phyloP scores from a whole-genome alignment of 2,329 filamentous ascomycete species.

The Neonectria ditissima region DNA sequence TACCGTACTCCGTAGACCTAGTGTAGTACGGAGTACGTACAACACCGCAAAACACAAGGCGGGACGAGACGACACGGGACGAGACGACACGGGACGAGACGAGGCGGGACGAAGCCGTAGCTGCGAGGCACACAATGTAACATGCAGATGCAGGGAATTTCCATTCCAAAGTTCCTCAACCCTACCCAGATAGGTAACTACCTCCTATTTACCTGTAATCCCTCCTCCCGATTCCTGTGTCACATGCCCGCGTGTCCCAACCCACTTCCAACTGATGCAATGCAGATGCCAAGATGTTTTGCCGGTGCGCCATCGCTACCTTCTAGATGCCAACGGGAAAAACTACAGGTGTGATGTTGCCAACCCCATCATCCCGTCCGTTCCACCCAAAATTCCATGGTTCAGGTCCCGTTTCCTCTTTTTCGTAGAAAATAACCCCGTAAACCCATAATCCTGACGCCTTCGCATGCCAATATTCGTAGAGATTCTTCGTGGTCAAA shows the following conservation, averaged over 20 bases:
- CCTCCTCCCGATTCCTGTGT: background rate
- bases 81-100: conserved; percentile 1
- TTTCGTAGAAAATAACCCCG: conserved; percentile 14
- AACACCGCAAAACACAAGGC: background rate
- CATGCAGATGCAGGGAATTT: conserved; percentile 22
- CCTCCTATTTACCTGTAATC: background rate
- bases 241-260: background rate
- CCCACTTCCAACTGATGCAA: background rate
- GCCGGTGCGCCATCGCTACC: conserved; percentile 23
- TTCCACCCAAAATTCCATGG: background rate
- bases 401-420: conserved; percentile 11
- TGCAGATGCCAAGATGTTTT: conserved; percentile 14
- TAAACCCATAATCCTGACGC: conserved; percentile 6
- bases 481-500: conserved; percentile 53
- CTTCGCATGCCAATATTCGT: conserved; percentile 34
- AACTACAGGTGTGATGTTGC: conserved; percentile 3
- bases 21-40: too few species aligned
- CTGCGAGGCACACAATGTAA: background rate
- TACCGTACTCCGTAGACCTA: too few species aligned
- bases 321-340: conserved; percentile 19
- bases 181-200: conserved; percentile 23
- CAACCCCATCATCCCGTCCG: background rate
- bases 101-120: conserved; percentile 5
- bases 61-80: background rate
- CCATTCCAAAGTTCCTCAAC: conserved; percentile 22